Percentiles rank a stretch among this genome's conserved stretches.
phyloP scores from a whole-genome alignment of 2,329 filamentous ascomycete genomes.

The Paecilomyces niveus region DNA sequence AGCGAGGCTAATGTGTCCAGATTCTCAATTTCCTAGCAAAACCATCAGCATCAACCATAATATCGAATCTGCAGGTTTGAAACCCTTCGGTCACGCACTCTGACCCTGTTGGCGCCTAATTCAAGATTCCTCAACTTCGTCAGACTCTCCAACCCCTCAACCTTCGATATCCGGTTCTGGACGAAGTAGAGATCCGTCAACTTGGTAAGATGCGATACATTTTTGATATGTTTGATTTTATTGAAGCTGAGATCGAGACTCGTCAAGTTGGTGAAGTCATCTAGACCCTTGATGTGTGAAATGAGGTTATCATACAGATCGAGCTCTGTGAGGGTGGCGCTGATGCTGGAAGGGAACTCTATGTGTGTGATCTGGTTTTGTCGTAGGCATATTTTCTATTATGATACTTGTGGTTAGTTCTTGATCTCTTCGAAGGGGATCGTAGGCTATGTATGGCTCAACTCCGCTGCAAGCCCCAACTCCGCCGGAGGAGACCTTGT shows the following conservation, averaged over 20 bases:
- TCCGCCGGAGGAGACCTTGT: not conserved
- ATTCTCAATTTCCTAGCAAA: constrained; percentile 64
- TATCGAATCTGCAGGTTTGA: not conserved
- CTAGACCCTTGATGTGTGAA: constrained; percentile 74
- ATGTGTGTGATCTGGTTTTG: constrained; percentile 84
- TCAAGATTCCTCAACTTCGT: constrained; percentile 74
- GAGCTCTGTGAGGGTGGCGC: constrained; percentile 66
- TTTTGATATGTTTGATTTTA: constrained; percentile 98
- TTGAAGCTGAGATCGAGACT: constrained; percentile 93
- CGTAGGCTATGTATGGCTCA: not conserved
- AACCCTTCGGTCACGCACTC: constrained; percentile 33
- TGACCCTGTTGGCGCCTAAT: constrained; percentile 84
- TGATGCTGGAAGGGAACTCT: constrained; percentile 62
- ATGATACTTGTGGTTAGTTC: not conserved
- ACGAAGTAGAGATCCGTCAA: constrained; percentile 85
- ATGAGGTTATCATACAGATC: constrained; percentile 97
- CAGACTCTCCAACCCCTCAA: constrained; percentile 75
- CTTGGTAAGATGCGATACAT: constrained; percentile 67
- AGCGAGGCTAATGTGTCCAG: constrained; percentile 68
- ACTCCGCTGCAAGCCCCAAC: not conserved
- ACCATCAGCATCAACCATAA: constrained; percentile 1
- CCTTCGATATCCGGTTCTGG: constrained; percentile 84
- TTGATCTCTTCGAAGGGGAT: not conserved
- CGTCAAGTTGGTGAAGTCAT: constrained; percentile 66
- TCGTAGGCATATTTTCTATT: constrained; percentile 70